A percentile compares a stretch with the other conserved stretches of the same genome.
phyloP scores from a whole-genome alignment of 257 asterid species.

The Ballota nigra region DNA sequence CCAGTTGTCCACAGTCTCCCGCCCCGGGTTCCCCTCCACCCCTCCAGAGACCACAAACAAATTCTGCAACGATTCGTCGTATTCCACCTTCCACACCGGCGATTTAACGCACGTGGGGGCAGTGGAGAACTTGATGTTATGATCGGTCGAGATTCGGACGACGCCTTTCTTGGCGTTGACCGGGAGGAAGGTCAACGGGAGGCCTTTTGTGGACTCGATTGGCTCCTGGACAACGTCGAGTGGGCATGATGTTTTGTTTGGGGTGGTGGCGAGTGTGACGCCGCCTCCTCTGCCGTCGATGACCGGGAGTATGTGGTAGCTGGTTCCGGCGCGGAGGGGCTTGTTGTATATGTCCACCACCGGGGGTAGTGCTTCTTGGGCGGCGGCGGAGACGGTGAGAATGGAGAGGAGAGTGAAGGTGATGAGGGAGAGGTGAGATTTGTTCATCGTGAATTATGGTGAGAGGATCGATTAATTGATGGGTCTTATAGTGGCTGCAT shows the following conservation, averaged over 20 bases:
- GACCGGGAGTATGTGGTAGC: slow-evolving; percentile 47
- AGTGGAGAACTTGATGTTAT: slow-evolving; percentile 42
- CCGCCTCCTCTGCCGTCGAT: slow-evolving; percentile 62
- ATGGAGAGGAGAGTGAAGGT: slow-evolving; percentile 21
- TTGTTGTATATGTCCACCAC: slow-evolving; percentile 45
- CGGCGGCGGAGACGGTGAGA: slow-evolving; percentile 12
- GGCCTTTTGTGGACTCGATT: slow-evolving; percentile 33
- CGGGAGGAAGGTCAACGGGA: slow-evolving; percentile 46
- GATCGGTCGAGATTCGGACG: slow-evolving; percentile 40
- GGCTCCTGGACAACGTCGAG: slow-evolving; percentile 39
- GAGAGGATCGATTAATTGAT: neutral
- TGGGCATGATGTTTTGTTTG: slow-evolving; percentile 40
- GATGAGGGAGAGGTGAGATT: neutral
- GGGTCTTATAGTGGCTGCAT: neutral
- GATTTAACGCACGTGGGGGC: slow-evolving; percentile 34
- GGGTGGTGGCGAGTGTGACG: slow-evolving; percentile 31
- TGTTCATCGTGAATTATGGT: slow-evolving; percentile 8
- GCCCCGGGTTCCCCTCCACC: slow-evolving; percentile 50
- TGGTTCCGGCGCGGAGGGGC: slow-evolving; percentile 21
- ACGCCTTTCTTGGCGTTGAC: slow-evolving; percentile 35
- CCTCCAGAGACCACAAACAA: slow-evolving; percentile 41
- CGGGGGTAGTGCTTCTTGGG: slow-evolving; percentile 26
- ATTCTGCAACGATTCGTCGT: slow-evolving; percentile 25
- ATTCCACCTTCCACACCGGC: slow-evolving; percentile 39
- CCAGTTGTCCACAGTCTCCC: slow-evolving; percentile 47